phyloP scores from a whole-genome alignment of 2,329 filamentous ascomycete species.

The Talaromyces pinophilus region DNA sequence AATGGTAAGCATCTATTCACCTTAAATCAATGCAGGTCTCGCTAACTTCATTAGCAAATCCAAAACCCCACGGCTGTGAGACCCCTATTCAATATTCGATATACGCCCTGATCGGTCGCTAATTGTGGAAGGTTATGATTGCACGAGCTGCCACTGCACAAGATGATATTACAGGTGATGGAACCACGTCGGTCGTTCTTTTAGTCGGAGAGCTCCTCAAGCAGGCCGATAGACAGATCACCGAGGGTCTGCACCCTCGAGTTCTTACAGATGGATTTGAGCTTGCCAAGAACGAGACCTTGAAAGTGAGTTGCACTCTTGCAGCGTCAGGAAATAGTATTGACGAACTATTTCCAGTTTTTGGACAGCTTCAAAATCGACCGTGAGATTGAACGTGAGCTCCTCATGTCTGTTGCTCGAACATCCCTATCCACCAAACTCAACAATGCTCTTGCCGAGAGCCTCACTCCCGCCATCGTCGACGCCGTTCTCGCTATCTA shows the following conservation, averaged over 20 bases:
- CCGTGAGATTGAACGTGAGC: conserved; percentile 86
- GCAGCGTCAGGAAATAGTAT: not conserved
- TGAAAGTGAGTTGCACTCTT: conserved; percentile 63
- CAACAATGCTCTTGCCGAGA: conserved; percentile 81
- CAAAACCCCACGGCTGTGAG: conserved; percentile 93
- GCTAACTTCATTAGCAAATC: conserved; percentile 65
- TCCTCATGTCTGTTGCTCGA: conserved; percentile 87
- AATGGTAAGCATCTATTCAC: conserved; percentile 53
- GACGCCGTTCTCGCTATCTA: conserved; percentile 96
- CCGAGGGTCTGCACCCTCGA: conserved; percentile 92
- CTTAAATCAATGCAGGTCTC: not conserved
- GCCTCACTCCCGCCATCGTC: conserved; percentile 91
- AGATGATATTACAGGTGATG: conserved; percentile 97
- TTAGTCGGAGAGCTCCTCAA: conserved; percentile 95
- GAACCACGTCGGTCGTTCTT: conserved; percentile 93
- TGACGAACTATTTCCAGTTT: conserved; percentile 59
- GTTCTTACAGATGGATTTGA: conserved; percentile 98
- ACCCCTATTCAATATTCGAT: conserved; percentile 22
- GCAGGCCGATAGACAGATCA: conserved; percentile 94
- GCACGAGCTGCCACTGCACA: conserved; percentile 88
- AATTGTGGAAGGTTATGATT: conserved; percentile 60
- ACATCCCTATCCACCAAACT: conserved; percentile 96
- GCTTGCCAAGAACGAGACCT: conserved; percentile 86
- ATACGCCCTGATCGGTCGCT: conserved; percentile 11
- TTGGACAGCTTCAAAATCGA: conserved; percentile 90